These are phyloP conservation scores for Rubia tinctorum DNA, from an alignment of 305 asterid genomes.

Conservation along the genomic window DNA sequence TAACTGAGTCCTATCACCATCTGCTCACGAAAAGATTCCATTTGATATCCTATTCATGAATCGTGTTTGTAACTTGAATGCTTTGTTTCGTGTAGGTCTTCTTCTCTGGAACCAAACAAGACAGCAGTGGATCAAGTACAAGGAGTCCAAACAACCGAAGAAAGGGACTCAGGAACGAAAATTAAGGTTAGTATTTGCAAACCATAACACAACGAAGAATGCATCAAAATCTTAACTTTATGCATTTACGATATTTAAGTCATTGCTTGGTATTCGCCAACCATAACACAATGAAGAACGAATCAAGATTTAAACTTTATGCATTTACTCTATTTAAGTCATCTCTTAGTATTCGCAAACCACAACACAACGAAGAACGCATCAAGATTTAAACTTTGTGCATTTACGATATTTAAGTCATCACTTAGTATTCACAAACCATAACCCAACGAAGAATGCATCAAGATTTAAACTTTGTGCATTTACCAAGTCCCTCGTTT, in stretches of 20 bases:
- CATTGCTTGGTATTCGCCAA: conserved; percentile 15
- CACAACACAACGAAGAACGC: not conserved
- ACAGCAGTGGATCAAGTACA: conserved; percentile 81
- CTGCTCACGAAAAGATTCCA: not conserved
- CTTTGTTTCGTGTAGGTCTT: conserved; percentile 43
- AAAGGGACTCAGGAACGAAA: conserved; percentile 51
- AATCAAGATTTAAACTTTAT: too few relatives aligned
- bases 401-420: conserved; percentile 10
- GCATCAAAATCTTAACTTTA: not conserved
- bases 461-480: too few relatives aligned
- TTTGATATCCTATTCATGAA: not conserved
- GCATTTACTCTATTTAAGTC: too few relatives aligned
- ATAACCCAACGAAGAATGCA: not conserved
- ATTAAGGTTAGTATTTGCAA: conserved; percentile 40
- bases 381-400: not conserved
- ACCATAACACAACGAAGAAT: not conserved
- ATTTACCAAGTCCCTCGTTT: too few relatives aligned
- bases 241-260: not conserved
- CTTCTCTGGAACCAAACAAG: conserved; percentile 88
- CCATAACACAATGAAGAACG: not conserved
- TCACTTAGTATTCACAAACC: conserved; percentile 7
- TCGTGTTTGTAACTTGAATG: not conserved
- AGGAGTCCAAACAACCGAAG: conserved; percentile 40
- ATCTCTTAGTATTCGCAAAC: not conserved
- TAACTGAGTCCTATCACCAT: not conserved